phyloP scores from a whole-genome alignment of 176 grass and related monocot genomes.

The Stipa capillata region DNA sequence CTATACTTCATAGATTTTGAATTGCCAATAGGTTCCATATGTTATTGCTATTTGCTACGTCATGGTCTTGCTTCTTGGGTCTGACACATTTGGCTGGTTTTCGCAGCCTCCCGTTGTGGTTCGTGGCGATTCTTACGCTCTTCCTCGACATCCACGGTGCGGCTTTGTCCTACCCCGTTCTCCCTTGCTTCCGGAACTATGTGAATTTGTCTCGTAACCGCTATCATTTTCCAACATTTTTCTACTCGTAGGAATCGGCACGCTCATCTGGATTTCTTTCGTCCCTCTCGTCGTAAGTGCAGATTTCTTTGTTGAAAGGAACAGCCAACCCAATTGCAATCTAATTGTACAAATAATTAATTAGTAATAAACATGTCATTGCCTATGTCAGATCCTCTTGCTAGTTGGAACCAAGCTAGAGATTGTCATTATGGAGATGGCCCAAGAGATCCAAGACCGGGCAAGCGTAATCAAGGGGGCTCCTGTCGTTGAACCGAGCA shows the following conservation, averaged over 20 bases:
- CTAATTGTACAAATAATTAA: not conserved
- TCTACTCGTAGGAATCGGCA: slow-evolving; percentile 11
- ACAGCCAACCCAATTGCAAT: not conserved
- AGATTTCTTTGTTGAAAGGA: not conserved
- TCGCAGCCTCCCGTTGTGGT: slow-evolving; percentile 54
- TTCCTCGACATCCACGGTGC: slow-evolving; percentile 37
- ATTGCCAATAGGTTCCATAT: not conserved
- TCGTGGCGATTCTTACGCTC: slow-evolving; percentile 48
- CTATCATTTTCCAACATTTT: not conserved
- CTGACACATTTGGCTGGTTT: slow-evolving; percentile 12
- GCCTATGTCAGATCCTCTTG: slow-evolving; percentile 52
- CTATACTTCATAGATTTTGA: not conserved
- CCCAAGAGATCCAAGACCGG: slow-evolving; percentile 58
- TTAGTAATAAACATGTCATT: not conserved
- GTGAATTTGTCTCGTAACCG: not conserved
- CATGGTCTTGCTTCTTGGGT: not conserved
- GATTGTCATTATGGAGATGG: slow-evolving; percentile 90
- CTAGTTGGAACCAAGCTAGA: slow-evolving; percentile 67
- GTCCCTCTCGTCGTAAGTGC: slow-evolving; percentile 49
- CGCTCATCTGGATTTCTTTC: slow-evolving; percentile 46
- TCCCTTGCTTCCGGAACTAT: not conserved
- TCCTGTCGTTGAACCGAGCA: slow-evolving; percentile 57
- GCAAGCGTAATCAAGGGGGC: slow-evolving; percentile 63
- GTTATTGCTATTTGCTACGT: not conserved
- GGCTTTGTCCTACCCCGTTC: not conserved